Conservation (phyloP, 169 alveolate species). For the Cryptosporidium tyzzeri region DNA sequence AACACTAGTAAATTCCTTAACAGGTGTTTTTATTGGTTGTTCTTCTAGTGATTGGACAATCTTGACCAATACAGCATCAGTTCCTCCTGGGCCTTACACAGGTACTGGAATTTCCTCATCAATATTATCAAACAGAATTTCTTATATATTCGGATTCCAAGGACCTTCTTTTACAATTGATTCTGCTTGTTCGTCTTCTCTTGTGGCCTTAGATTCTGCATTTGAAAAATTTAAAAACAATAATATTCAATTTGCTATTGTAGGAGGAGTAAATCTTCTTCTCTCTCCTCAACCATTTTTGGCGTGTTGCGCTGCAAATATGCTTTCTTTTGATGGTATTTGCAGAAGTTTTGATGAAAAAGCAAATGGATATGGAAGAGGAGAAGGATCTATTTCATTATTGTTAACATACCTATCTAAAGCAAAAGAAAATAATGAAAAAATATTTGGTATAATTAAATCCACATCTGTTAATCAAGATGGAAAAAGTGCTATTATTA, state of each 20-base stretch:
- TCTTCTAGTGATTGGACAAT: slow-evolving; percentile 79
- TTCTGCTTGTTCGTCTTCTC: slow-evolving; percentile 83
- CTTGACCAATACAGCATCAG: slow-evolving; percentile 71
- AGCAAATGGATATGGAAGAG: slow-evolving; percentile 85
- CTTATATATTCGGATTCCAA: slow-evolving; percentile 78
- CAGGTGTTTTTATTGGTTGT: slow-evolving; percentile 79
- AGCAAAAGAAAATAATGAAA: slow-evolving; percentile 45
- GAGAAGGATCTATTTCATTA: slow-evolving; percentile 82
- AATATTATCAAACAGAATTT: slow-evolving; percentile 79
- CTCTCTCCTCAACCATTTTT: slow-evolving; percentile 71
- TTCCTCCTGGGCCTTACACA: slow-evolving; percentile 78
- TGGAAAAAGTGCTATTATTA: slow-evolving; percentile 72
- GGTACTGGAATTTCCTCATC: slow-evolving; percentile 79
- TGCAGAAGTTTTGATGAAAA: slow-evolving; percentile 83
- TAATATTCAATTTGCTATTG: slow-evolving; percentile 30
- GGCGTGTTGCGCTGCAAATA: slow-evolving; percentile 79
- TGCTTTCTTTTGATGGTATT: slow-evolving; percentile 81
- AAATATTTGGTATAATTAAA: slow-evolving; percentile 43
- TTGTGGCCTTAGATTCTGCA: slow-evolving; percentile 82
- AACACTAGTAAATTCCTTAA: slow-evolving; percentile 3
- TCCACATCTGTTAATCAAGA: slow-evolving; percentile 69
- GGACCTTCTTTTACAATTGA: slow-evolving; percentile 81
- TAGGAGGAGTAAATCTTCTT: slow-evolving; percentile 74
- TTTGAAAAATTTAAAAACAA: slow-evolving; percentile 40
- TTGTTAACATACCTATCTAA: slow-evolving; percentile 42